Conservation (phyloP, 1,139 yeast species). For the Arxiozyma heterogenica region DNA sequence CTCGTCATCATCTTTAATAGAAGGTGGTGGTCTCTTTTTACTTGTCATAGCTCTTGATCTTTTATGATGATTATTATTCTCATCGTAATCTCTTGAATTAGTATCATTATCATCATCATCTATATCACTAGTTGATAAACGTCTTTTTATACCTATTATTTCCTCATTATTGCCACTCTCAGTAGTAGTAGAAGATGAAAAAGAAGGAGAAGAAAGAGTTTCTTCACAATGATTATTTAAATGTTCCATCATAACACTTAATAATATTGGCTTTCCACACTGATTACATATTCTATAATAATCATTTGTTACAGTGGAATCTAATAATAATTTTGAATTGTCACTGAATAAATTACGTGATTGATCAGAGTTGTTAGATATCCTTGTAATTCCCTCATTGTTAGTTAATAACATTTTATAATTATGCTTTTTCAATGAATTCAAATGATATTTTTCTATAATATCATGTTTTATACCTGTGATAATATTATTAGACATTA, state of each 20-base stretch:
- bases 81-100: slow-evolving; percentile 1
- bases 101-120: not conserved
- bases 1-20: slow-evolving; percentile 3
- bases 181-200: not conserved
- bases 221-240: slow-evolving; percentile 32
- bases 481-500: slow-evolving; percentile 9
- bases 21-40: slow-evolving; percentile 10
- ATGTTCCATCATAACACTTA: slow-evolving; percentile 30
- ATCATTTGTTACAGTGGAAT: not conserved
- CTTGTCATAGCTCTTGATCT: slow-evolving; percentile 2
- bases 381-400: not conserved
- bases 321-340: not conserved
- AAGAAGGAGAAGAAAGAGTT: not conserved
- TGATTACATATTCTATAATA: slow-evolving; percentile 53
- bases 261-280: slow-evolving; percentile 52
- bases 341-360: not conserved
- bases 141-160: slow-evolving; percentile 15
- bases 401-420: not conserved
- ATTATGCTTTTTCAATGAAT: not conserved
- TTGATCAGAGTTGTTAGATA: not conserved
- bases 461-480: slow-evolving; percentile 16
- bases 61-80: slow-evolving; percentile 3
- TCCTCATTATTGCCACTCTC: slow-evolving; percentile 3
- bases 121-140: not conserved
- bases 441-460: slow-evolving; percentile 6